phyloP scores from a whole-genome alignment of 306 rosid genomes.

The Mucuna pruriens region DNA sequence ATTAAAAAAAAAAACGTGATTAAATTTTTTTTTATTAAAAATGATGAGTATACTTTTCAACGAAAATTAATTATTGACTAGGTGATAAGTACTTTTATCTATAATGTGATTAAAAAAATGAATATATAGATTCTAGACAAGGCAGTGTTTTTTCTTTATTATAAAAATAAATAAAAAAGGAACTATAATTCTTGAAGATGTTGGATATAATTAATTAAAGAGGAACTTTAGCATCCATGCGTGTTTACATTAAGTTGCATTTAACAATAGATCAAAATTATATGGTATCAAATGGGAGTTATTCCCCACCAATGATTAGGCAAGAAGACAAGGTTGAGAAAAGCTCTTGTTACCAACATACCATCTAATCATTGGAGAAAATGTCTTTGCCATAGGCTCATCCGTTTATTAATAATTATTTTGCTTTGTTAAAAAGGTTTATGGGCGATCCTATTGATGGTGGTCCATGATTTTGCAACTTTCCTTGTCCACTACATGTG shows the following conservation, averaged over 20 bases:
- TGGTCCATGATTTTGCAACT: conserved; percentile 48
- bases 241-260: conserved; percentile 4
- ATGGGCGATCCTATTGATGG: conserved; percentile 56
- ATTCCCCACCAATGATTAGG: conserved; percentile 46
- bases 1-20: no score
- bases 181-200: neutral
- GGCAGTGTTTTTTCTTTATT: neutral
- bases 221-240: conserved; percentile 20
- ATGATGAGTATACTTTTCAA: no score
- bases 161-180: neutral
- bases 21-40: no score
- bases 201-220: neutral
- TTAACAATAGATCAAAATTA: conserved; percentile 34
- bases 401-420: conserved; percentile 49
- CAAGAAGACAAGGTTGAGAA: conserved; percentile 50
- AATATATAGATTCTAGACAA: neutral
- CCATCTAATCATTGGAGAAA: conserved; percentile 54
- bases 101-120: no score
- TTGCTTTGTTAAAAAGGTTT: conserved; percentile 37
- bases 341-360: conserved; percentile 37
- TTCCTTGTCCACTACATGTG: conserved; percentile 38
- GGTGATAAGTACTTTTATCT: no score
- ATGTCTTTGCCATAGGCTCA: conserved; percentile 41
- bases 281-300: conserved; percentile 39
- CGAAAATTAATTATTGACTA: no score